Conservation (phyloP, 345 rosid genomes). For the Brassica carinata region DNA sequence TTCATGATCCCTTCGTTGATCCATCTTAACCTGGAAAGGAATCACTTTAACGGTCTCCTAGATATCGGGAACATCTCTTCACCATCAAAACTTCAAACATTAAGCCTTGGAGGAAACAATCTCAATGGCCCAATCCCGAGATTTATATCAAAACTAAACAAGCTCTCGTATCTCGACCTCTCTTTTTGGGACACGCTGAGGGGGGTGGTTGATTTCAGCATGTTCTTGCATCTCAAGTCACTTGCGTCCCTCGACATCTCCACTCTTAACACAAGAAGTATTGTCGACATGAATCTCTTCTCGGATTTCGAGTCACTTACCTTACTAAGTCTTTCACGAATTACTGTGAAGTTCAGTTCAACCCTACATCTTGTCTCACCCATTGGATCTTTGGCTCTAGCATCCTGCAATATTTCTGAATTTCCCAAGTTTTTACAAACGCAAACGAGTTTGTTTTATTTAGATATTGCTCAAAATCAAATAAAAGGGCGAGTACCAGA, state of each 20-base stretch:
- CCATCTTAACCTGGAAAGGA: neutral
- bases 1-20: neutral
- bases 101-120: neutral
- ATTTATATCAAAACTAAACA: neutral
- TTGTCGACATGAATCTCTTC: neutral
- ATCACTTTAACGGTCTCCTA: neutral
- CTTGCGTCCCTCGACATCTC: neutral
- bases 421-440: neutral
- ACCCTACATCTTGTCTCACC: neutral
- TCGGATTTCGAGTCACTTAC: neutral
- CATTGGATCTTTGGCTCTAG: neutral
- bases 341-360: neutral
- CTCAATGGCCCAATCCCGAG: neutral
- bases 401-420: neutral
- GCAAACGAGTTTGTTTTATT: neutral
- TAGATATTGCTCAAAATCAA: neutral
- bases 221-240: neutral
- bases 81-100: neutral
- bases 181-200: neutral
- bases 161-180: neutral
- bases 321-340: neutral
- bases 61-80: neutral
- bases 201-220: neutral
- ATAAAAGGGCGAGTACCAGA: neutral
- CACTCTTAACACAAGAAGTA: neutral